Conservation (phyloP, 1,139 yeast genomes). For the Diutina scorzettiae region DNA sequence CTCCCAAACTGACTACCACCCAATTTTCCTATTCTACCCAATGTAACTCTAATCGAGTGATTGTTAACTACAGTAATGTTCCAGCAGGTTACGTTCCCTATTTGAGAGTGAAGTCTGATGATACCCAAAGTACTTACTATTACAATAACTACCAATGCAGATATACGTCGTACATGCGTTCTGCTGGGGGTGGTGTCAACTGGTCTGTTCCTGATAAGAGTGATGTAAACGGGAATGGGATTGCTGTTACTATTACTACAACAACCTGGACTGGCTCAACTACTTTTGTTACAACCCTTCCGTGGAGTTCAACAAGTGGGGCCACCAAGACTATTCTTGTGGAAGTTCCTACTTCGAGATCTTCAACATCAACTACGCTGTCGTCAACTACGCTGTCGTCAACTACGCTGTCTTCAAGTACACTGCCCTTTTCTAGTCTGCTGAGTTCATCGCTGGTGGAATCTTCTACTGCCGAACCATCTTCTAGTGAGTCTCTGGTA, state of each 20-base stretch:
- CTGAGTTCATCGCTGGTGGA: not conserved
- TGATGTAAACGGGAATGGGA: not conserved
- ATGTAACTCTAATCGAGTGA: slow-evolving; percentile 6
- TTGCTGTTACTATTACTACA: not conserved
- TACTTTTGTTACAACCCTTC: not conserved
- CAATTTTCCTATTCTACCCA: slow-evolving; percentile 12
- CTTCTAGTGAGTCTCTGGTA: not conserved
- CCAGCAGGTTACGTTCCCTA: slow-evolving; percentile 25
- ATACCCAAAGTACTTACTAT: not conserved
- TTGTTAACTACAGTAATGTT: slow-evolving; percentile 13
- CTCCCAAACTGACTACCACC: not conserved
- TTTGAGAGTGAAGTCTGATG: slow-evolving; percentile 11
- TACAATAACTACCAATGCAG: not conserved
- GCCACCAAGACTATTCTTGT: not conserved
- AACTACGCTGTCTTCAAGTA: not conserved
- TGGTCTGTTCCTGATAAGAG: not conserved
- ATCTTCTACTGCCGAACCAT: not conserved
- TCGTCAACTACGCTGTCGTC: not conserved
- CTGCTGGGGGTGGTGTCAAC: not conserved
- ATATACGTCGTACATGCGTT: not conserved
- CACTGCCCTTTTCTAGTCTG: not conserved
- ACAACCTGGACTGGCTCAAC: slow-evolving; percentile 1
- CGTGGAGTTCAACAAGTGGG: not conserved
- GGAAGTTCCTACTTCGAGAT: not conserved
- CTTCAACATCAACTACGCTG: not conserved